These are phyloP conservation scores for Elaeis oleifera DNA, from an alignment of 202 grass and related monocot genomes.

Conservation along the genomic window DNA sequence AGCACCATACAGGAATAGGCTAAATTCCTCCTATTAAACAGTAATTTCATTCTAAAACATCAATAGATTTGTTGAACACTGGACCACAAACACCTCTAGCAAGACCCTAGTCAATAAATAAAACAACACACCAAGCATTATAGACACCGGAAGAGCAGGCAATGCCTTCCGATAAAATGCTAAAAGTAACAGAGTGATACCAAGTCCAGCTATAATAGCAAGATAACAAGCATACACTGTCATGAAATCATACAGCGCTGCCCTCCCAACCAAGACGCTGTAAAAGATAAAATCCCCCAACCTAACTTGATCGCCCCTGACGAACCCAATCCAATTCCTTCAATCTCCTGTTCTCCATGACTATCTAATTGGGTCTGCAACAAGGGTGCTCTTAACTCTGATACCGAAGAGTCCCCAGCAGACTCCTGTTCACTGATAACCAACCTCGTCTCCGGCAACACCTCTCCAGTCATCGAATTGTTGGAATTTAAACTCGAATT, in stretches of 20 bases:
- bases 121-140: constrained; percentile 65
- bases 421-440: constrained; percentile 21
- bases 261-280: constrained; percentile 76
- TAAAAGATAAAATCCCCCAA: constrained; percentile 98
- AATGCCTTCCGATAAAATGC: constrained; percentile 70
- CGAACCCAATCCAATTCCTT: constrained; percentile 66
- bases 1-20: too few species aligned
- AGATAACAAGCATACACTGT: constrained; percentile 94
- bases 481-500: neutral
- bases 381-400: constrained; percentile 54
- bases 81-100: constrained; percentile 74
- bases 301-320: constrained; percentile 92
- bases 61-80: constrained; percentile 28
- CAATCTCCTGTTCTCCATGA: constrained; percentile 31
- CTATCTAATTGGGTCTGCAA: constrained; percentile 26
- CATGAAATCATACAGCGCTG: constrained; percentile 87
- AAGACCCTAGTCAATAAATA: constrained; percentile 81
- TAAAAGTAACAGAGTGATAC: constrained; percentile 60
- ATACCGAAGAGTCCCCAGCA: neutral
- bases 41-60: constrained; percentile 55
- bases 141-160: constrained; percentile 81
- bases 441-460: constrained; percentile 32
- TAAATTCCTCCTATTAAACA: too few species aligned
- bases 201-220: constrained; percentile 84
- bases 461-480: neutral